Percentiles rank a stretch among this genome's conserved stretches.
phyloP scores from a whole-genome alignment of 805 yeast species.

The Yamadazyma kitorensis region DNA sequence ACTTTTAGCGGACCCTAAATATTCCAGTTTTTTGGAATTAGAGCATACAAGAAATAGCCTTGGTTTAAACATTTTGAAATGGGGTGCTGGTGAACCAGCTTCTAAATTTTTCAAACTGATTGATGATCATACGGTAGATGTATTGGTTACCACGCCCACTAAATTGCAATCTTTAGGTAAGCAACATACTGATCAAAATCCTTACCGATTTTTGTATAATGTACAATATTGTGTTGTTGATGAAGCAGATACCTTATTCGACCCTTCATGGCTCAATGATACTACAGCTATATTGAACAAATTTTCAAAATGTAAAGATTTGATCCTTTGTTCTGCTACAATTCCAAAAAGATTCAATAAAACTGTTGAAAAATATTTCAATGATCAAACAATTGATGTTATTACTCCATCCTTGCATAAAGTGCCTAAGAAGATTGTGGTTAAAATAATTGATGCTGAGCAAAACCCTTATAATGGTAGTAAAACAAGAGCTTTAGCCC shows the following conservation, averaged over 20 bases:
- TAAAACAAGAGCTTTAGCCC: slow-evolving; percentile 80
- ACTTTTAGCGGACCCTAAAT: slow-evolving; percentile 13
- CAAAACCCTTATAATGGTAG: slow-evolving; percentile 81
- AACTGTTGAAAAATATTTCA: slow-evolving; percentile 58
- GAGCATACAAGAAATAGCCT: slow-evolving; percentile 28
- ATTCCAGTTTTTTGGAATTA: slow-evolving; percentile 19
- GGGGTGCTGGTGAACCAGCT: slow-evolving; percentile 62
- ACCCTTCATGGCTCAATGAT: slow-evolving; percentile 68
- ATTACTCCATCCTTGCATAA: slow-evolving; percentile 82
- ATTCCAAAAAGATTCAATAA: slow-evolving; percentile 75
- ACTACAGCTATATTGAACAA: slow-evolving; percentile 58
- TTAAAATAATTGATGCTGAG: slow-evolving; percentile 73
- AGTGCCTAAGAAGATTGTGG: slow-evolving; percentile 72
- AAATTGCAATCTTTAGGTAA: slow-evolving; percentile 48
- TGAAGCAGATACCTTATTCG: slow-evolving; percentile 93
- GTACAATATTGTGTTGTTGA: slow-evolving; percentile 72
- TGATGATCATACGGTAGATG: slow-evolving; percentile 57
- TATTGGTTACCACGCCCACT: slow-evolving; percentile 83
- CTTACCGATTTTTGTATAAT: slow-evolving; percentile 36
- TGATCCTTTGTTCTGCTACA: slow-evolving; percentile 86
- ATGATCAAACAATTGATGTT: slow-evolving; percentile 53
- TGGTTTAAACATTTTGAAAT: slow-evolving; percentile 48
- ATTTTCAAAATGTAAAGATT: slow-evolving; percentile 51
- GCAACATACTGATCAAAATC: slow-evolving; percentile 26
- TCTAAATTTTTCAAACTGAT: slow-evolving; percentile 47